phyloP scores from a whole-genome alignment of 2,329 filamentous ascomycete species.

The Ophiostoma piceae region DNA sequence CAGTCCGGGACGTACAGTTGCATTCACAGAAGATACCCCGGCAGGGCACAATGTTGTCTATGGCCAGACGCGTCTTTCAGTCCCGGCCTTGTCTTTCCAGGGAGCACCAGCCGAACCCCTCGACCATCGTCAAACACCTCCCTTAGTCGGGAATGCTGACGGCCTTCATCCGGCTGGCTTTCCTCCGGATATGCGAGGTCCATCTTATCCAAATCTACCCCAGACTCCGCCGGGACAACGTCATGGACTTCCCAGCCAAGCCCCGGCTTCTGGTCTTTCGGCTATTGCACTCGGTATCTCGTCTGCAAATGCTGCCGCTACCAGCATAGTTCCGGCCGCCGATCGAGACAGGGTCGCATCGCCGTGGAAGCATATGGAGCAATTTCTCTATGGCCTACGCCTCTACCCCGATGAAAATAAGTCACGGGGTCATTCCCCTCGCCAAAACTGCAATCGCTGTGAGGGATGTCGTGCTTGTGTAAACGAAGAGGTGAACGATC shows the following conservation, averaged over 20 bases:
- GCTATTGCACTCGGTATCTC: background rate
- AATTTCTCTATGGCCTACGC: constrained; percentile 25
- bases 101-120: background rate
- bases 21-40: background rate
- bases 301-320: background rate
- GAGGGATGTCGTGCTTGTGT: background rate
- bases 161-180: background rate
- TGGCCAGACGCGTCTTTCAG: background rate
- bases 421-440: constrained; percentile 24
- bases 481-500: background rate
- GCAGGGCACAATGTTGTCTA: background rate
- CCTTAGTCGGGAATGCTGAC: background rate
- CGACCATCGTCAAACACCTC: background rate
- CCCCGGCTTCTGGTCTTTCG: background rate
- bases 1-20: background rate
- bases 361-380: constrained; percentile 31
- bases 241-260: background rate
- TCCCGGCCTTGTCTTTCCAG: background rate
- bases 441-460: constrained; percentile 16
- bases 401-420: background rate
- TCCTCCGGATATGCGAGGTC: background rate
- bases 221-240: background rate
- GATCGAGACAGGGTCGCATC: constrained; percentile 22
- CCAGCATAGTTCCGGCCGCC: background rate
- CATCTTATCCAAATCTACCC: background rate